Evolutionary conservation across 495 filamentous ascomycete genomes (phyloP), one percentile per base, ranked within the genome.

Genomic region (Aspergillus wentii): DNA sequence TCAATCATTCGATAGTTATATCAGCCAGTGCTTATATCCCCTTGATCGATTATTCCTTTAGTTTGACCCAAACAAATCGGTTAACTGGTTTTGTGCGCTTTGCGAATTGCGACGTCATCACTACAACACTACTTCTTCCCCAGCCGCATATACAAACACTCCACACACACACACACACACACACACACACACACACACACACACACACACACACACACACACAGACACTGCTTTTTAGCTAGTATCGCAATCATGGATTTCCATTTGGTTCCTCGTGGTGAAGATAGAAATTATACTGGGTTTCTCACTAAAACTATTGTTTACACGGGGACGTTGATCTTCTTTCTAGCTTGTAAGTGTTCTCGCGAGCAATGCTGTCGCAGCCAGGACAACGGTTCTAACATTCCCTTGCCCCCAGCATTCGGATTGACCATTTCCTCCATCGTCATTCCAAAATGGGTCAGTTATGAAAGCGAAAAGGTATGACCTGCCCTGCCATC

Each of bases 391-490:
- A 30, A 11, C 14, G n/a, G n/a, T n/a, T n/a, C n/a, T n/a, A n/a
- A n/a, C n/a, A n/a, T n/a, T n/a, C 13, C 27, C 8, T 20, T 23
- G 10, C 22, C 20, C 8, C 5, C 57, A 94, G 89, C 86, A 25
- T 86, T 84, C 26, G 78, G 71, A 13, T 69, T 95, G 54, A 94
- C 88, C 15, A 62, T 97, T 23, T 68, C 78, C 17, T 73, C 83
- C 21, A 86, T 91, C 51, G 56, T 82, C 29, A 67, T 84, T 18
- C 87, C 91, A 0, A 71, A 75, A 49, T 97, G 91, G 91, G 69
- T 94, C 38, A 78, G 76, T 36, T 91, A 83, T 65, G 68, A 78
- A 37, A 80, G 77, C 33, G 66, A 74, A 30, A 69, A 77, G 36
- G 80, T 82, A 66, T 30, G 38, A 19, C 6, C 30, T 8, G 32